Percentiles rank a stretch among this genome's conserved stretches.
Conservation (phyloP, 2,329 filamentous ascomycete species). For the Zelopaecilomyces penicillatus region DNA sequence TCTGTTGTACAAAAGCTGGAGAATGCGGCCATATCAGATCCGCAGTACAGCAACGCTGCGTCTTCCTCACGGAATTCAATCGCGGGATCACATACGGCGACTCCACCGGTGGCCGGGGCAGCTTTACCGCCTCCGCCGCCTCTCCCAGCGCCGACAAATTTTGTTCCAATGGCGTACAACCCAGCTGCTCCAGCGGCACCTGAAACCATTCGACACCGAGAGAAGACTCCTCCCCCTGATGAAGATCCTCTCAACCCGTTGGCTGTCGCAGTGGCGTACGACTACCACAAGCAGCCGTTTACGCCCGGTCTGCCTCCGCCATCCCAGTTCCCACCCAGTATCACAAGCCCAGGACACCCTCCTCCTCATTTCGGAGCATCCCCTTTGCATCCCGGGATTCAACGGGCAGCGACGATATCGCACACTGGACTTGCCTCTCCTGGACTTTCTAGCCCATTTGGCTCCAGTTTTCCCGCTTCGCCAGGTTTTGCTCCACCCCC, state of each 20-base stretch:
- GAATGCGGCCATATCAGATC: constrained; percentile 57
- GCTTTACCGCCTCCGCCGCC: constrained; percentile 21
- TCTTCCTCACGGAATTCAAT: constrained; percentile 1
- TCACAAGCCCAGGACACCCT: constrained; percentile 32
- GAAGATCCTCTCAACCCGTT: constrained; percentile 53
- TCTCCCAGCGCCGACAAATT: constrained; percentile 31
- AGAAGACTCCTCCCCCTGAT: constrained; percentile 71
- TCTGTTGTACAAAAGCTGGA: constrained; percentile 68
- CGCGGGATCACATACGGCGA: constrained; percentile 8
- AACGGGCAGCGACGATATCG: constrained; percentile 39
- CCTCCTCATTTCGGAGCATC: constrained; percentile 34
- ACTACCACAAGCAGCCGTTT: constrained; percentile 46
- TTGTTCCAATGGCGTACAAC: constrained; percentile 65
- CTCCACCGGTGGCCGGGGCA: not conserved
- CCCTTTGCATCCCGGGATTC: constrained; percentile 35
- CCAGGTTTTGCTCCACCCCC: constrained; percentile 34
- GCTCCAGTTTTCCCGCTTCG: constrained; percentile 35
- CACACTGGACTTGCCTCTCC: constrained; percentile 30
- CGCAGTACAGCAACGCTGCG: constrained; percentile 29
- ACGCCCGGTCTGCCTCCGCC: constrained; percentile 43
- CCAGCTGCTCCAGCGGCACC: constrained; percentile 69
- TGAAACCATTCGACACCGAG: constrained; percentile 61
- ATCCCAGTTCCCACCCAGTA: constrained; percentile 35
- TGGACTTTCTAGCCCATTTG: constrained; percentile 34
- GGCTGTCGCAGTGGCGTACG: constrained; percentile 47